phyloP scores from a whole-genome alignment of 148 eudicot genomes.

The Diospyros lotus region DNA sequence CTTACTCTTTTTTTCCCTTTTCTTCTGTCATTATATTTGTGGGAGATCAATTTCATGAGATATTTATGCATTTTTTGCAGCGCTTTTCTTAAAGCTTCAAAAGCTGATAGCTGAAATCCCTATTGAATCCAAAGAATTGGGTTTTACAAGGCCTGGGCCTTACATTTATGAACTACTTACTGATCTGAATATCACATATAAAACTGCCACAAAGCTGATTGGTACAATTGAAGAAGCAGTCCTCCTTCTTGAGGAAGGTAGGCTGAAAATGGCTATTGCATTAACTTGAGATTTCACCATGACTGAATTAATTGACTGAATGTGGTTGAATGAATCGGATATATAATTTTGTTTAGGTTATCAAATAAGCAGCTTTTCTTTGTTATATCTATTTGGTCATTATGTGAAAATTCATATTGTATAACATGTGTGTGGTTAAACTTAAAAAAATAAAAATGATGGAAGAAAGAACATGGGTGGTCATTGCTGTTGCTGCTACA shows the following conservation, averaged over 20 bases:
- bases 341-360: not conserved
- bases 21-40: not conserved
- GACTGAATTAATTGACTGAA: not conserved
- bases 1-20: not conserved
- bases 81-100: constrained; percentile 93
- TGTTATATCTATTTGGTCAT: not conserved
- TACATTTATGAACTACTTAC: constrained; percentile 85
- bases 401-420: not conserved
- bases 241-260: constrained; percentile 94
- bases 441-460: no score
- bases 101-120: constrained; percentile 86
- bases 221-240: constrained; percentile 76
- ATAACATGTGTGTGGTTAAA: no score
- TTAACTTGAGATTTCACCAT: not conserved
- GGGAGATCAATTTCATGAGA: not conserved
- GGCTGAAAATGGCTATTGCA: not conserved
- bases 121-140: constrained; percentile 78
- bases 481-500: not conserved
- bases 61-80: constrained; percentile 35
- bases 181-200: constrained; percentile 66
- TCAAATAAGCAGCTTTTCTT: not conserved
- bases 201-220: constrained; percentile 60
- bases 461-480: not conserved
- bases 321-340: constrained; percentile 5
- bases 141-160: constrained; percentile 92